Base-by-base conservation (phyloP, 495 filamentous ascomycete species). In the Penicillium bialowiezense region DNA sequence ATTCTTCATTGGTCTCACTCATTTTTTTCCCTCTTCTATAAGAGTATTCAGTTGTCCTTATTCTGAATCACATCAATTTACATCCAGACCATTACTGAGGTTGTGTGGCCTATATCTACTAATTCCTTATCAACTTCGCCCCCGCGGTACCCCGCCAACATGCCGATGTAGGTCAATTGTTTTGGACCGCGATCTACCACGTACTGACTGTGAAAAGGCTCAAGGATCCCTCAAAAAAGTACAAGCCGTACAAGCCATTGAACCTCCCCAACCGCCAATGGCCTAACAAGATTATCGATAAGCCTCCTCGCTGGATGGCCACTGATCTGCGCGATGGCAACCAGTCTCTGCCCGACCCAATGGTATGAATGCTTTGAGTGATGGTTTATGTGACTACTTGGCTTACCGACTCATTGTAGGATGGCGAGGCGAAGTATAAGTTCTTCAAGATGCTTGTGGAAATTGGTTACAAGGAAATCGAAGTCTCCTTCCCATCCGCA, bases 391-490 rank as follows among this genome's bases (percentile, higher is more conserved):
- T 45, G 23, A 26, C 17, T n/a, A 13, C 12, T 20, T n/a, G 36
- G 21, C 12, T 53, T 15, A 32, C 18, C 20, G 3, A 10, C 32
- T 10, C 38, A 21, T 2, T 53, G 43, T 59, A 95, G 89, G 91
- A 91, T 54, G 88, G 88, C 52, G 87, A 95, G 32, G 90, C 97
- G 74, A 98, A 98, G 79, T 93, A 83, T 80, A 71, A 76, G 51
- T 97, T 93, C 74, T 98, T 98, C 76, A 81, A 88, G 69, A 96
- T 96, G 90, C 81, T 98, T 26, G 83, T 88, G 54, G 83, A 89
- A 54, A 84, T 97, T 40, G 93, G 93, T 52, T 97, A 97, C 77
- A 97, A 97, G 69, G 93, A 98, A 70, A 96, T 98, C 56, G 93
- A 98, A 67, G 86, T 97, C 9, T 95, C 91, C 1, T 97, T 96